Percentiles rank a stretch among this genome's conserved stretches.
Conservation (phyloP, 345 rosid species). For the Passiflora organensis region DNA sequence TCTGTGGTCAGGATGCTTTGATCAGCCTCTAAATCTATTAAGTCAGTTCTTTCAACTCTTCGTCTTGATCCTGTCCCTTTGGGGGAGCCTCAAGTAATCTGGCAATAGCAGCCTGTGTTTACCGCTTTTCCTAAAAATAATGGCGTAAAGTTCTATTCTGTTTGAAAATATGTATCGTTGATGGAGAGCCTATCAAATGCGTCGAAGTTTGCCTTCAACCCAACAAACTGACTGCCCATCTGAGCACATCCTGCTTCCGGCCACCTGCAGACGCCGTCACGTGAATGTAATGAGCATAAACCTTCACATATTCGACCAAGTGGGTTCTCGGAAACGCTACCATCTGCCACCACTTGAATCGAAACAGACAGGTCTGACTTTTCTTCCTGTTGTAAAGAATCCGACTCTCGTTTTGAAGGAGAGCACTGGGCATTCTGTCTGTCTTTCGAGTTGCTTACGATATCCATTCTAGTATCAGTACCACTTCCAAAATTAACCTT, state of each 20-base stretch:
- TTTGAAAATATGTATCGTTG: conserved; percentile 60
- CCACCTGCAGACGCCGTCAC: conserved; percentile 80
- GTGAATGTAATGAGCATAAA: conserved; percentile 60
- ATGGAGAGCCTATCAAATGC: conserved; percentile 81
- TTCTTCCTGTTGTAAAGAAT: conserved; percentile 28
- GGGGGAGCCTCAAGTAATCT: no score
- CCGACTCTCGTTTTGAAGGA: conserved; percentile 27
- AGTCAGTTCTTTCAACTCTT: no score
- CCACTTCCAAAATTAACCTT: conserved; percentile 59
- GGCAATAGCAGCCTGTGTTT: no score
- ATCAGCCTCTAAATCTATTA: no score
- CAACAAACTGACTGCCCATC: conserved; percentile 68
- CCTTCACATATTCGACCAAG: conserved; percentile 46
- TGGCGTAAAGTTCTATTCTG: no score
- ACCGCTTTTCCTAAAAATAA: no score
- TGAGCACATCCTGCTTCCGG: conserved; percentile 92
- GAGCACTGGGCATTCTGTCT: conserved; percentile 25
- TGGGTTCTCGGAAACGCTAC: conserved; percentile 33
- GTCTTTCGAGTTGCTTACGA: conserved; percentile 34
- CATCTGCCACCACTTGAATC: conserved; percentile 46
- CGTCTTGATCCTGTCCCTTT: no score
- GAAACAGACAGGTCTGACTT: conserved; percentile 64
- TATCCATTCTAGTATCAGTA: conserved; percentile 55
- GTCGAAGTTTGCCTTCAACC: conserved; percentile 79
- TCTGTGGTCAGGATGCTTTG: no score